Evolutionary conservation across 495 filamentous ascomycete species (phyloP), one percentile per base, ranked within the genome.

Genomic region (Opeltia flavorubescens): DNA sequence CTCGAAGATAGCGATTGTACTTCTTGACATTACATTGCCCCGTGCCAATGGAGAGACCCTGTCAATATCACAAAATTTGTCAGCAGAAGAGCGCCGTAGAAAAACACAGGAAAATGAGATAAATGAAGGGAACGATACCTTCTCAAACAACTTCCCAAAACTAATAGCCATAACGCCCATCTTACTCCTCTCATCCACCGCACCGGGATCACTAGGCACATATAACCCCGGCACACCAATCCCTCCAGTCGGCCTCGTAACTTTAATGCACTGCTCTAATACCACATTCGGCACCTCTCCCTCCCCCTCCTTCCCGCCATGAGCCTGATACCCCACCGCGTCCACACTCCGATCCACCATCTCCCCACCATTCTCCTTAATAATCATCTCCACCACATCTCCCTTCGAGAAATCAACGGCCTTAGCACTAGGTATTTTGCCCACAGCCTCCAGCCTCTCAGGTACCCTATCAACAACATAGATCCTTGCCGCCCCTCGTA

Each of bases 91-190:
- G n/a, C 11, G 9, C 15, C 5, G 25, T 6, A 29, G 40, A 23
- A 15, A 7, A 41, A 8, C 21, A 5, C 9, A 28, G 6, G 15
- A 26, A 48, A 5, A 33, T 11, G 7, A 25, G 4, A 12, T 0
- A 11, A 43, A 15, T 4, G 2, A 27, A 18, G 27, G 25, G 5
- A 27, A 9, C 46, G 48, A 20, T 50, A 71, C 74, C 66, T 78
- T 79, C 55, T 78, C 75, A 50, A 77, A 78, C 9, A 77, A 56
- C 51, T 78, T 79, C 36, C 75, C 72, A 50, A 79, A 79, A 41
- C 67, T 70, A 8, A 78, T 61, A 50, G 72, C 63, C 34, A 78
- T 70, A 65, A 75, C 71, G 6, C 74, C 70, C 39, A 71, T 67
- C 3, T 62, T 62, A 34, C 59, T 51, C 26, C 67, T 65, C 26